Evolutionary conservation across 1,284 basidiomycete genomes (phyloP), one percentile per base, ranked within the genome.

Genomic region (Trametes sp.): DNA sequence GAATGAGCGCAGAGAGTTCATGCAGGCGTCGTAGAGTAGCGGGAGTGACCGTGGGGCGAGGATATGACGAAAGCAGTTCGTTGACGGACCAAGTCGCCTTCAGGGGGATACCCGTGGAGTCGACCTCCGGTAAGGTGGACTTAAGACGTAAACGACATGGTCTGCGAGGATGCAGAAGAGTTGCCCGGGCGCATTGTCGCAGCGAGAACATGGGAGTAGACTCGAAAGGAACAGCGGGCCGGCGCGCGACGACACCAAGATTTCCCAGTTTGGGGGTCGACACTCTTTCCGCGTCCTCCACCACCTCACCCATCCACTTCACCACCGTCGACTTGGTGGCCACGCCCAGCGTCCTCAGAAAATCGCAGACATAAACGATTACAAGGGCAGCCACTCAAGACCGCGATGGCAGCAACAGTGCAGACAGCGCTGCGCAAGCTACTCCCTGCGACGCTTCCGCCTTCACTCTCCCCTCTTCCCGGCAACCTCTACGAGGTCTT

Each of bases 11-110:
- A 52, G 92, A 87, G 38, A 92, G 82, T 46, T 85, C 77, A 69
- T 93, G 87, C 2, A 93, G 81, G 45, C 81, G 86, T 41, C 80
- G 79, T 46, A 94, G 77, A 1, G 85, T 87, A 21, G 75, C 69
- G 3, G 83, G 70, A 8, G 87, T 80, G 55, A 93, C 77, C 2
- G 77, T 79, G 9, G 90, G 91, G 23, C 81, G 84, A 2, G 90
- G 87, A 70, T 92, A 93, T 7, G 91, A 92, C 10, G 88, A 87
- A 4, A 93, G 75, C 4, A 94, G 82, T 52, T 87, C 78, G 70
- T 87, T 82, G 51, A 94, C 86, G 53, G 92, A 94, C 92, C 92
- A 94, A 1, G 87, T 87, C 24, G 91, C 86, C 52, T 76, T 73
- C 0, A 80, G 61, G 14, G 91, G 92, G 59, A 93, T 84, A 19